A percentile compares a stretch with the other conserved stretches of the same genome.
Evolutionary conservation across 2,329 filamentous ascomycete species (phyloP).

Genomic region (Clathrospora elynae): DNA sequence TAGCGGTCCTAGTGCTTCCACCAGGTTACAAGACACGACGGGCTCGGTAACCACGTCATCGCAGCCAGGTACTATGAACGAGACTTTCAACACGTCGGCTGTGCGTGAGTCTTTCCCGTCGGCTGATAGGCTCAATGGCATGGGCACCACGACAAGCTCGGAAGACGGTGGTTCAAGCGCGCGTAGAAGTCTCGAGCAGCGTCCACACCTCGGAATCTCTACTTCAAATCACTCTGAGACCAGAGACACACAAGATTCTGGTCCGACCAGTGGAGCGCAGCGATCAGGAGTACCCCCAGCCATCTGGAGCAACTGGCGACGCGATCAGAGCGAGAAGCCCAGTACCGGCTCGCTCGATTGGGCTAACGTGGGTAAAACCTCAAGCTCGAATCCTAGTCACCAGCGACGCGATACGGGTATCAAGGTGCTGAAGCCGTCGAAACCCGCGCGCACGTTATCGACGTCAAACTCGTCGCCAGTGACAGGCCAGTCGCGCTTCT

Average conservation of each 20-base stretch:
- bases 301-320: slow-evolving; percentile 57
- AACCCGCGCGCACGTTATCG: slow-evolving; percentile 61
- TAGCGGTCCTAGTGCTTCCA: slow-evolving; percentile 26
- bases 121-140: slow-evolving; percentile 21
- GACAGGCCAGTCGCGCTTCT: slow-evolving; percentile 53
- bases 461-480: slow-evolving; percentile 33
- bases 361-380: slow-evolving; percentile 60
- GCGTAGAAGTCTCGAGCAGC: slow-evolving; percentile 41
- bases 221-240: slow-evolving; percentile 25
- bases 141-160: slow-evolving; percentile 23
- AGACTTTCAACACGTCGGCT: slow-evolving; percentile 5
- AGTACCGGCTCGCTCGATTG: slow-evolving; percentile 54
- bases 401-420: slow-evolving; percentile 75
- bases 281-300: slow-evolving; percentile 48
- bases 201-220: slow-evolving; percentile 27
- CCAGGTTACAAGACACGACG: slow-evolving; percentile 7
- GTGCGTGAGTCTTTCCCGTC: slow-evolving; percentile 10
- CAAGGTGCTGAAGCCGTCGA: slow-evolving; percentile 86
- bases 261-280: slow-evolving; percentile 22
- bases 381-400: slow-evolving; percentile 65
- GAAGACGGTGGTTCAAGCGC: slow-evolving; percentile 39
- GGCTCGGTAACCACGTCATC: slow-evolving; percentile 6
- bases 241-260: slow-evolving; percentile 30
- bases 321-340: slow-evolving; percentile 46
- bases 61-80: slow-evolving; percentile 6